phyloP scores from a whole-genome alignment of 768 basidiomycete genomes.

The Lactifluus hygrophoroides region DNA sequence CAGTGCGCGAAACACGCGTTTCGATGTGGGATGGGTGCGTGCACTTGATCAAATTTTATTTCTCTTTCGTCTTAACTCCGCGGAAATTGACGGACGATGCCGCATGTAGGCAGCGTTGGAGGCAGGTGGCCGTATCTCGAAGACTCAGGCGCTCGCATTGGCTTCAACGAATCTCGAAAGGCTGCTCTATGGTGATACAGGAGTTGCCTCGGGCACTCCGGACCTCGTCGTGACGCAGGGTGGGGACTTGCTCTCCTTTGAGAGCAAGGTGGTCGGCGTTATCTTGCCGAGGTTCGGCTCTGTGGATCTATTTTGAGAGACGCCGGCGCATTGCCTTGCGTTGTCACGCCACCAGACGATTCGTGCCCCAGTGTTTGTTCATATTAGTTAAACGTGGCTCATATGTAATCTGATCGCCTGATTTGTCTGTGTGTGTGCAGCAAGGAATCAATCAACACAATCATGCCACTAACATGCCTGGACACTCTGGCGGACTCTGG shows the following conservation, averaged over 20 bases:
- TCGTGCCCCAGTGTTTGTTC: neutral
- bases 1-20: constrained; percentile 67
- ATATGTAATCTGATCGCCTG: neutral
- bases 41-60: constrained; percentile 6
- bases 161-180: constrained; percentile 41
- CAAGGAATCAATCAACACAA: too few relatives aligned
- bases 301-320: constrained; percentile 28
- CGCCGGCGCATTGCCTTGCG: neutral
- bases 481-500: too few relatives aligned
- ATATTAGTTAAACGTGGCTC: neutral
- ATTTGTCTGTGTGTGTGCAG: neutral
- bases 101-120: constrained; percentile 20
- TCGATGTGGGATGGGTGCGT: constrained; percentile 77
- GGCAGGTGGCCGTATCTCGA: constrained; percentile 25
- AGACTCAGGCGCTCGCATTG: constrained; percentile 42
- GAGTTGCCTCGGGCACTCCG: constrained; percentile 5
- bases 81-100: neutral
- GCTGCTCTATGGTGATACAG: constrained; percentile 34
- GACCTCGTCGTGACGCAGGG: constrained; percentile 30
- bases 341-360: neutral
- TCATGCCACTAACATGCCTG: too few relatives aligned
- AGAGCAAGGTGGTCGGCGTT: constrained; percentile 30
- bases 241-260: constrained; percentile 29
- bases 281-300: constrained; percentile 26
- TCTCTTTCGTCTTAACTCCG: constrained; percentile 2